Evolutionary conservation across 2,329 filamentous ascomycete species (phyloP).

Genomic region (Trichoderma harzianum): DNA sequence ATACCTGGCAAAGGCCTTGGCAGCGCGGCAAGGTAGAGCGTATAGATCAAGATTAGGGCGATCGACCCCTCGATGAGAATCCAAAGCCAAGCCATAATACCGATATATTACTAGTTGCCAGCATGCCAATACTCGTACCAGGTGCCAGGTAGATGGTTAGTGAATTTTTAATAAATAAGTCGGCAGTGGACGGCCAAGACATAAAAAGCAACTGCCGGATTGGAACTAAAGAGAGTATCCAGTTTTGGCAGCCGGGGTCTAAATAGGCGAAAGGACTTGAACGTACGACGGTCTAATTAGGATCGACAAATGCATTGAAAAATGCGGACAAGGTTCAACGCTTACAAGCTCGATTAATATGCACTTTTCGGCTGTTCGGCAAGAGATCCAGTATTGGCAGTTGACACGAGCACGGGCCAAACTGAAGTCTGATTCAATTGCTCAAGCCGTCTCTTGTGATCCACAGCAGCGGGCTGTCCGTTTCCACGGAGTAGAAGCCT

Average conservation of each 20-base stretch:
- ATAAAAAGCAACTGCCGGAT: background rate
- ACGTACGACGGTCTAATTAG: background rate
- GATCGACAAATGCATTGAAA: background rate
- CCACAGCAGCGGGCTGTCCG: background rate
- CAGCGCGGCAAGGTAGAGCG: constrained; percentile 16
- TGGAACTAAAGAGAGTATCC: background rate
- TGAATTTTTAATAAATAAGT: background rate
- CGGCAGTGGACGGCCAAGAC: background rate
- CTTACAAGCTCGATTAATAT: background rate
- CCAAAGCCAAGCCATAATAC: background rate
- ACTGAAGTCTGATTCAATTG: background rate
- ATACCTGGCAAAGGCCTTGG: constrained; percentile 28
- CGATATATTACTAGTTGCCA: background rate
- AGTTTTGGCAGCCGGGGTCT: background rate
- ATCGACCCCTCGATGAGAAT: background rate
- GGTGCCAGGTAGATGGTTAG: background rate
- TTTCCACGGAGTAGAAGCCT: background rate
- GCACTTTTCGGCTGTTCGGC: background rate
- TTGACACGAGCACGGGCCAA: background rate
- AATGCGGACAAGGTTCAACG: background rate
- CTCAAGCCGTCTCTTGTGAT: background rate
- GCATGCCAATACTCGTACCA: background rate
- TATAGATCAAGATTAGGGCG: background rate
- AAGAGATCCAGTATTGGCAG: background rate
- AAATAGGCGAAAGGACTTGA: background rate